Base-by-base conservation (phyloP, 2,329 filamentous ascomycete species). In the Aspergillus hortae region DNA sequence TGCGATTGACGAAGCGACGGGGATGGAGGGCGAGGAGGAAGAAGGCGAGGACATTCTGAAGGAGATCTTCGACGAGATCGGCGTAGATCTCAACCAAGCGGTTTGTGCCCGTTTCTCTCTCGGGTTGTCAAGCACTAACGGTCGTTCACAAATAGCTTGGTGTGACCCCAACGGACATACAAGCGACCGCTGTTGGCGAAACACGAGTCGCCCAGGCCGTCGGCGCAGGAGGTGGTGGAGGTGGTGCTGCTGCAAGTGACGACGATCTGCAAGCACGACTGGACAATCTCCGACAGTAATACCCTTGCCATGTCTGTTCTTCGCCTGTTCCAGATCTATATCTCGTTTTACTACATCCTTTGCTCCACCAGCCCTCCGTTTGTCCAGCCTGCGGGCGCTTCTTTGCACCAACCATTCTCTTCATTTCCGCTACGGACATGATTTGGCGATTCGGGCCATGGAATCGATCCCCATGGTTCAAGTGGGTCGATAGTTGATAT, bases 21-120 rank as follows among this genome's bases (percentile, higher is more conserved):
- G 95, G 21, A 79, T 95, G 35, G 85, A 87, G 38, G 67, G 66
- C 51, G 85, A 95, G 55, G 94, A 99, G 67, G 94, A 96, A 63
- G 94, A 97, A 71, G 90, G 92, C 32, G 94, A 99, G 62, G 94
- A 99, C 69, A 89, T 97, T 11, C 91, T 99, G 32, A 95, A 96
- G 64, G 91, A 96, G 73, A 90, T 99, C 4, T 74, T 99, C 64
- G 94, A 97, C 67, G 94, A 97, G 74, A 96, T 99, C 69, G 94
- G 94, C 48, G 86, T 99, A 27, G 92, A 99, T 67, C 80, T 97
- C 53, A 91, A 88, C 62, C 89, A 94, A 74, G 81, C 89, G 61
- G 92, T 97, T 80, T 75, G 89, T 80, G 38, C 49, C 58, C 38
- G 15, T 44, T 19, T 33, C 21, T n/a, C 25, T 25, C 32, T 3